Percentiles rank a stretch among this genome's conserved stretches.
Conservation (phyloP, 2,329 filamentous ascomycete species). For the Beauveria brongniartii region DNA sequence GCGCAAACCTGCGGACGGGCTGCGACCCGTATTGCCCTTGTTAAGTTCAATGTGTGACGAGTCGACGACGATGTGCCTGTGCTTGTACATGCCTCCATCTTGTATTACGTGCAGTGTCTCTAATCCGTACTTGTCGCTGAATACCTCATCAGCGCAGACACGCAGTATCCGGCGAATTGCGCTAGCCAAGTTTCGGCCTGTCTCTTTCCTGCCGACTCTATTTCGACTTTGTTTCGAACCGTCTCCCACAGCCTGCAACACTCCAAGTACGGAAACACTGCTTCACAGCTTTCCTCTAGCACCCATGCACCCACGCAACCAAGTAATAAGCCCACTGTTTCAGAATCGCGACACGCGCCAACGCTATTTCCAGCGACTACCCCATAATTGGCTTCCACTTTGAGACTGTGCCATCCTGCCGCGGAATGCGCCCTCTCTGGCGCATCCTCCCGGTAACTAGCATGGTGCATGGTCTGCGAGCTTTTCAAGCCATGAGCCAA, state of each 20-base stretch:
- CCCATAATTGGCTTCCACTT: neutral
- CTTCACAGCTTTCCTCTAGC: no score
- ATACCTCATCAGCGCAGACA: neutral
- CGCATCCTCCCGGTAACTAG: neutral
- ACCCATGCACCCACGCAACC: no score
- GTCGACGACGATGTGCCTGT: neutral
- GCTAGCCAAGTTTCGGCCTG: neutral
- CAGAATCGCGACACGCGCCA: conserved; percentile 1
- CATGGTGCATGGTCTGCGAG: neutral
- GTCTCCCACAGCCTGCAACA: neutral
- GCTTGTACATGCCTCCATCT: neutral
- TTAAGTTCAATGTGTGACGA: neutral
- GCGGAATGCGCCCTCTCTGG: neutral
- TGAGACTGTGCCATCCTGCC: neutral
- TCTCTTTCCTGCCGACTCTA: neutral
- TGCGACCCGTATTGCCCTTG: neutral
- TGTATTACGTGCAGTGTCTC: conserved; percentile 2
- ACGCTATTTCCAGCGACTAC: neutral
- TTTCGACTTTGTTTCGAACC: neutral
- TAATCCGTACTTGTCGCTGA: neutral
- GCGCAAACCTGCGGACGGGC: conserved; percentile 4
- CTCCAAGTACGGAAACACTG: neutral
- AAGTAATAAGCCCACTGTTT: conserved; percentile 8
- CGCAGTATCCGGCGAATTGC: neutral
- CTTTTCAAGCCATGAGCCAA: neutral